Percentiles rank a stretch among this genome's conserved stretches.
phyloP scores from a whole-genome alignment of 352 stramenopile species.

The Pythium utonaiense region DNA sequence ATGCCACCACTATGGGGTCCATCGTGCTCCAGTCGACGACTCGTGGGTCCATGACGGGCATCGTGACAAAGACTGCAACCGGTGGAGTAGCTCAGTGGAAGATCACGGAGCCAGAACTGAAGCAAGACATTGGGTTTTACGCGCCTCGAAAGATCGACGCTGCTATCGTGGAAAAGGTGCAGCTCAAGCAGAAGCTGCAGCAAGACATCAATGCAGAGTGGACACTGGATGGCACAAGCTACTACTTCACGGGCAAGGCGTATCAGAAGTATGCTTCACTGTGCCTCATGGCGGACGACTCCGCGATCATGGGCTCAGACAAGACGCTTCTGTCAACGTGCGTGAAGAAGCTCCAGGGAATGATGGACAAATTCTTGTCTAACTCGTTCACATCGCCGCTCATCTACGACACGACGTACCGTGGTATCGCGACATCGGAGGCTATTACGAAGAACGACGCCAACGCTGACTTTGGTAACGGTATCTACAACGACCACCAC shows the following conservation, averaged over 20 bases:
- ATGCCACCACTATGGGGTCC: conserved; percentile 22
- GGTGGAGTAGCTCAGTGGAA: conserved; percentile 45
- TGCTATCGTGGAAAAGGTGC: conserved; percentile 28
- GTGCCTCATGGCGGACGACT: conserved; percentile 63
- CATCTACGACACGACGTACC: conserved; percentile 67
- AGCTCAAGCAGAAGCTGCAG: conserved; percentile 40
- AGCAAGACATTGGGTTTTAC: conserved; percentile 56
- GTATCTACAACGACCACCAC: conserved; percentile 83
- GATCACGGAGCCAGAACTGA: conserved; percentile 45
- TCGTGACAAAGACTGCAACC: conserved; percentile 35
- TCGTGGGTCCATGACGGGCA: conserved; percentile 50
- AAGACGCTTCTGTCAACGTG: conserved; percentile 43
- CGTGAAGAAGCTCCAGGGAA: conserved; percentile 48
- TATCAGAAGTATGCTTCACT: conserved; percentile 81
- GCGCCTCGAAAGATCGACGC: conserved; percentile 32
- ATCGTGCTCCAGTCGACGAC: conserved; percentile 52
- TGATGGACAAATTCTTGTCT: conserved; percentile 56
- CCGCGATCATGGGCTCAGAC: conserved; percentile 40
- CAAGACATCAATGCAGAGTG: conserved; percentile 56
- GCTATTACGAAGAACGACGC: conserved; percentile 45
- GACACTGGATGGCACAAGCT: conserved; percentile 40
- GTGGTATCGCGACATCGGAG: conserved; percentile 42
- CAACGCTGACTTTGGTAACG: conserved; percentile 69
- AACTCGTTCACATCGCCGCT: conserved; percentile 49
- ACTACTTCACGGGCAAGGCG: conserved; percentile 78